Evolutionary conservation across 1,284 basidiomycete genomes (phyloP).

Genomic region (Microbotryum scabiosae): DNA sequence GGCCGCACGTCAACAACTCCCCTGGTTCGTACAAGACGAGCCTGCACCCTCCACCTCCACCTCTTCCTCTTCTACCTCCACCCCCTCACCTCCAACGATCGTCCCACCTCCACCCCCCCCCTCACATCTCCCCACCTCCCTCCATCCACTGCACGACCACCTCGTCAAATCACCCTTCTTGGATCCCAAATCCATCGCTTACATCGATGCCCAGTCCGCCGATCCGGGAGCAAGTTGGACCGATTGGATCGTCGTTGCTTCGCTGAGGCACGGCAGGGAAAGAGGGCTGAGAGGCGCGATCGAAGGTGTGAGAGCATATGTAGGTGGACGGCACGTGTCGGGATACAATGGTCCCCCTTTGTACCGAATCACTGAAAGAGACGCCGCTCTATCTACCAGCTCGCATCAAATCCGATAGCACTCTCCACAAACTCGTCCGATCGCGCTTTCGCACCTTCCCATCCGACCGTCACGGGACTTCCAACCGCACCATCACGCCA

Average conservation of each 20-base stretch:
- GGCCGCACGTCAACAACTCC: too few relatives aligned
- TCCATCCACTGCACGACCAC: conserved; percentile 31
- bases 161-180: conserved; percentile 34
- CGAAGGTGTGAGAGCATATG: conserved; percentile 30
- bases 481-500: conserved; percentile 20
- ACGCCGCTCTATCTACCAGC: neutral
- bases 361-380: neutral
- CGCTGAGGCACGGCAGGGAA: conserved; percentile 30
- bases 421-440: neutral
- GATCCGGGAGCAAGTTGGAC: conserved; percentile 32
- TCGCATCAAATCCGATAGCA: conserved; percentile 22
- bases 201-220: conserved; percentile 33
- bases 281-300: conserved; percentile 32
- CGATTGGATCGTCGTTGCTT: conserved; percentile 34
- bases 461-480: conserved; percentile 19
- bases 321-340: conserved; percentile 4
- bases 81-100: conserved; percentile 3
- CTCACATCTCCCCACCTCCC: conserved; percentile 17
- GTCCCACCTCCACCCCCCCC: conserved; percentile 27
- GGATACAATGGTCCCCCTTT: neutral
- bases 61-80: too few relatives aligned
- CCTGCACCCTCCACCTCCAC: too few relatives aligned
- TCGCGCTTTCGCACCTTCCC: conserved; percentile 19
- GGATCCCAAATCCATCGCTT: conserved; percentile 27
- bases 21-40: too few relatives aligned